Base-by-base conservation (phyloP, 2,329 filamentous ascomycete genomes). In the Penicillium sp. region DNA sequence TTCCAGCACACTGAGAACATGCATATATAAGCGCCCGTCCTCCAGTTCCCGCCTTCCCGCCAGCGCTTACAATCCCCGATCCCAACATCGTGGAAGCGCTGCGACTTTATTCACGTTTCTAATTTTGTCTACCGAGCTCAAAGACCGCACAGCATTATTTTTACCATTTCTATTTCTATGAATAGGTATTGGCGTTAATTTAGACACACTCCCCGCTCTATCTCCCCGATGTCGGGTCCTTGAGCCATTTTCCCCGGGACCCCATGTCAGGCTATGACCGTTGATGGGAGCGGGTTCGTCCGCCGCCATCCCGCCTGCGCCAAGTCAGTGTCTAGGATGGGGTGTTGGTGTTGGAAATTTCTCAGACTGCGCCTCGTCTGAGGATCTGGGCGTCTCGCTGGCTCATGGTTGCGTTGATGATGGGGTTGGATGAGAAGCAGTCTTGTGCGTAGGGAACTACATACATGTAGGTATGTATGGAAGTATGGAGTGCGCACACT, bases 1-100 rank as follows among this genome's bases (percentile, higher is more conserved):
- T 36, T 13, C 29, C 10, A 35, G n/a, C n/a, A 18, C 19, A 34
- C 46, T 32, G 36, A 18, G 45, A 36, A 45, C 29, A 26, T 50
- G 57, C 51, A 35, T 62, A 58, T 57, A 62, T 63, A 63, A 62
- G 60, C 61, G 61, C 61, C 56, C 45, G 23, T 52, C 50, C 29
- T 26, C 36, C 35, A 1, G 10, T 6, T 52, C 32, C 51, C 51
- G 29, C 45, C 16, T 11, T 35, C 34, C 49, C 44, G 51, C 58
- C 54, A 52, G 58, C 61, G 60, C 61, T 48, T 60, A 54, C 45
- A 51, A 13, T 29, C 46, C n/a, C 45, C 34, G 10, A 19, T 32
- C 40, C 52, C 47, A 34, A 49, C 26, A 42, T 18, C 10, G 6
- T 34, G 38, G 47, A 49, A 56, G 49, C 53, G 43, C 43, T 43